Evolutionary conservation across 2,329 filamentous ascomycete genomes (phyloP).

Genomic region (Macrophomina phaseolina): DNA sequence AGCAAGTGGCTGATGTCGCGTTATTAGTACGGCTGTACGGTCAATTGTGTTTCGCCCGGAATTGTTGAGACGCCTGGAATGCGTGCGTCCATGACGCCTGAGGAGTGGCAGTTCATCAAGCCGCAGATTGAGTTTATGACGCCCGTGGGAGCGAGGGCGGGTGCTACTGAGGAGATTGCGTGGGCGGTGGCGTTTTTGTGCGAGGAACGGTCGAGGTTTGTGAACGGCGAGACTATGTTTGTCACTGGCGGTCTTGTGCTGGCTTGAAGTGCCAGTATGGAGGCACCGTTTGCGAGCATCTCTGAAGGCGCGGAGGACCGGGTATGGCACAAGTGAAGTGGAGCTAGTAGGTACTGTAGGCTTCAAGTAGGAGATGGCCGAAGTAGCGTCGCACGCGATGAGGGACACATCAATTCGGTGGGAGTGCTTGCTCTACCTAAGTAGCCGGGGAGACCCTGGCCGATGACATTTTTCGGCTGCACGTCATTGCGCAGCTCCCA

Average conservation of each 20-base stretch:
- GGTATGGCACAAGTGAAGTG: background rate
- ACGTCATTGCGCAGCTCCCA: constrained; percentile 10
- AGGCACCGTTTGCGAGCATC: background rate
- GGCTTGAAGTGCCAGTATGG: background rate
- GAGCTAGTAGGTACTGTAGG: too few relatives aligned
- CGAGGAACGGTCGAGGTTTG: constrained; percentile 2
- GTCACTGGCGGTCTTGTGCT: constrained; percentile 1
- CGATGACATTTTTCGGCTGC: background rate
- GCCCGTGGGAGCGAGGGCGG: background rate
- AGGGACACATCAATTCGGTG: too few relatives aligned
- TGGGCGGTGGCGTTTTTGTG: constrained; percentile 17
- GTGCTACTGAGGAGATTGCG: constrained; percentile 10
- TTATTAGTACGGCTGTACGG: constrained; percentile 8
- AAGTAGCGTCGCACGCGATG: too few relatives aligned
- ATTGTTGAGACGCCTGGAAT: constrained; percentile 17
- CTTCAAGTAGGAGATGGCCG: too few relatives aligned
- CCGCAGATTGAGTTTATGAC: constrained; percentile 13
- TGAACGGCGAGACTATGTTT: constrained; percentile 11
- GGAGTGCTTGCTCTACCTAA: too few relatives aligned
- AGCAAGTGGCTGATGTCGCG: background rate
- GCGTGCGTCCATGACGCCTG: constrained; percentile 14
- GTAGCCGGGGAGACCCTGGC: background rate
- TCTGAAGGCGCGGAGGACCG: background rate
- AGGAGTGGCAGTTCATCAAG: constrained; percentile 13
- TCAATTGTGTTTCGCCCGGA: background rate